These are phyloP conservation scores for Starmerella vitae DNA, from an alignment of 805 yeast species.

Conservation along the genomic window DNA sequence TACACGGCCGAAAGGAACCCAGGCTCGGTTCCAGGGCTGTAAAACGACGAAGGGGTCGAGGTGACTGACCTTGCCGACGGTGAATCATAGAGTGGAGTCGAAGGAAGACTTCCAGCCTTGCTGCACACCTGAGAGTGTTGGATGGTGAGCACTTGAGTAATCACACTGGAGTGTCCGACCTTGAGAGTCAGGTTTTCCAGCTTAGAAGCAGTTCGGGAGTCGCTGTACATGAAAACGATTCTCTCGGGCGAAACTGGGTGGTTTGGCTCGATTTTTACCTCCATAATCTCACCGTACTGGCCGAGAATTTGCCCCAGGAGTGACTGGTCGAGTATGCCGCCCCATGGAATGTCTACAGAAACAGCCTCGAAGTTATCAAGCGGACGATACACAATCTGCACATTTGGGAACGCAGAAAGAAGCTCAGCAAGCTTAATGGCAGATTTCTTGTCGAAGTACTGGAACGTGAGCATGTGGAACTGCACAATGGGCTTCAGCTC, in stretches of 20 bases:
- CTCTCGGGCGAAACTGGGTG: not conserved
- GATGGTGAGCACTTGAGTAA: not conserved
- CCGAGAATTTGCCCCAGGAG: not conserved
- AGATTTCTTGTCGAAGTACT: not conserved
- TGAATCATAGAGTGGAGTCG: not conserved
- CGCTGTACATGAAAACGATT: constrained; percentile 1
- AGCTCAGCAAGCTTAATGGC: not conserved
- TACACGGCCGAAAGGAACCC: no score
- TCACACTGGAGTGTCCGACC: not conserved
- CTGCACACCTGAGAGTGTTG: not conserved
- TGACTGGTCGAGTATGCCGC: not conserved
- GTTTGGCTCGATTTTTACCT: not conserved
- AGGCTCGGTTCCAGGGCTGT: no score
- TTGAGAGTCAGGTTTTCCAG: not conserved
- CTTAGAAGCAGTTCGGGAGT: constrained; percentile 1
- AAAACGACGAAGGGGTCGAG: no score
- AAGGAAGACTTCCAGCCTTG: not conserved
- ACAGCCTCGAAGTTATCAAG: not conserved
- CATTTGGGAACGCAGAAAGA: not conserved
- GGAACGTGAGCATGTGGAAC: not conserved
- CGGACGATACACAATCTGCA: not conserved
- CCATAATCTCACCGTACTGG: constrained; percentile 1
- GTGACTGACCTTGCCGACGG: not conserved
- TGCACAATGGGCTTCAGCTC: not conserved
- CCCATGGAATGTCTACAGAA: constrained; percentile 6